Evolutionary conservation across 1,284 basidiomycete species (phyloP).

Genomic region (Boletus smithii): DNA sequence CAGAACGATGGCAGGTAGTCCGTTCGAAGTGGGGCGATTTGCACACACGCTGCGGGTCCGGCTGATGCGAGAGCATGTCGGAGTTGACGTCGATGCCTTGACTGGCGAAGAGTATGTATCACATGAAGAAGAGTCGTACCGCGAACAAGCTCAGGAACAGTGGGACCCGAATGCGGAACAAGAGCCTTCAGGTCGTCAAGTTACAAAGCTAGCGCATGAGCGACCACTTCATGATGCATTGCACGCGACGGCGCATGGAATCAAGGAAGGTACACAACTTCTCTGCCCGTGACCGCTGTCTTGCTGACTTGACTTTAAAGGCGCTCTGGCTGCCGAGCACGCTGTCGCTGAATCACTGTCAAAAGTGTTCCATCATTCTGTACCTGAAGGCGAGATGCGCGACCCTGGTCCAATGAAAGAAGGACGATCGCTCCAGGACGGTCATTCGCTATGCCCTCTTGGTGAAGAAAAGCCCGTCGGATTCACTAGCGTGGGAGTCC

Average conservation of each 20-base stretch:
- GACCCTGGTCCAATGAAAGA: conserved; percentile 4
- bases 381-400: neutral
- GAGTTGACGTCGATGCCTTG: conserved; percentile 90
- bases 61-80: conserved; percentile 95
- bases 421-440: conserved; percentile 44
- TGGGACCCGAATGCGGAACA: conserved; percentile 87
- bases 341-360: conserved; percentile 36
- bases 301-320: conserved; percentile 32
- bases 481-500: conserved; percentile 64
- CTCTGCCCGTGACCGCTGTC: neutral
- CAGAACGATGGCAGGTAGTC: conserved; percentile 90
- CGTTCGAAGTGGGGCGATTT: conserved; percentile 95
- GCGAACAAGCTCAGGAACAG: conserved; percentile 52
- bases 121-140: conserved; percentile 52
- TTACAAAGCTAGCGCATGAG: conserved; percentile 39
- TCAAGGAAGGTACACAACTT: conserved; percentile 48
- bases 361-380: conserved; percentile 38
- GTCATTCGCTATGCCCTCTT: conserved; percentile 53
- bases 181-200: conserved; percentile 42
- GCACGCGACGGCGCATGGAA: conserved; percentile 39
- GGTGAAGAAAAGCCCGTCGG: conserved; percentile 53
- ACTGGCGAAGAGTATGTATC: conserved; percentile 74
- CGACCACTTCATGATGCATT: conserved; percentile 37
- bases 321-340: conserved; percentile 41
- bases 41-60: conserved; percentile 92